Conservation (phyloP, 148 eudicot species). For the Heliosperma pusillum region DNA sequence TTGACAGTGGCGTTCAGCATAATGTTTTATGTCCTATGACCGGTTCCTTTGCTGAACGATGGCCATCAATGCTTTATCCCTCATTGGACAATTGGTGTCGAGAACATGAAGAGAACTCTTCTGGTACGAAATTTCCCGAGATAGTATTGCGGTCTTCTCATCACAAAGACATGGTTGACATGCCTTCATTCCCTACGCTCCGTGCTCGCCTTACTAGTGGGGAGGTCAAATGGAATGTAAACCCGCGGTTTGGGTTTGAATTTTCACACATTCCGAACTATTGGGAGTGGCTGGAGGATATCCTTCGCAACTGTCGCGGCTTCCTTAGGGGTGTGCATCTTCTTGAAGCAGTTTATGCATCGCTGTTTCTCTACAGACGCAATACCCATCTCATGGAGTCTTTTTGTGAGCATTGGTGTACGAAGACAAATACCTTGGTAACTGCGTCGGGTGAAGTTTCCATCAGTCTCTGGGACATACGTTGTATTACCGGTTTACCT, state of each 20-base stretch:
- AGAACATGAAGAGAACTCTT: no score
- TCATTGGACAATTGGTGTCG: no score
- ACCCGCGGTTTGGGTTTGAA: background rate
- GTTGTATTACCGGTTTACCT: background rate
- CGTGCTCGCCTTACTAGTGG: no score
- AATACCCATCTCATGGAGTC: background rate
- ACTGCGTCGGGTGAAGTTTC: background rate
- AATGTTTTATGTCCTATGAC: no score
- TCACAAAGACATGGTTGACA: no score
- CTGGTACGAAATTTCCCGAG: no score
- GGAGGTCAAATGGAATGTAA: no score
- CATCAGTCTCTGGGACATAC: background rate
- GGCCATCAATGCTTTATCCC: no score
- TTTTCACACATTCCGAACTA: background rate
- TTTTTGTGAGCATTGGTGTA: background rate
- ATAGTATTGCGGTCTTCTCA: no score
- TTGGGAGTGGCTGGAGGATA: background rate
- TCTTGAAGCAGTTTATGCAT: background rate
- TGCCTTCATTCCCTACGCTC: no score
- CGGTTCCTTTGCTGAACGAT: no score
- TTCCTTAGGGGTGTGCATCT: background rate
- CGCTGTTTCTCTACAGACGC: background rate
- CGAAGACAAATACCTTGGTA: background rate
- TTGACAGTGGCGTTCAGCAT: no score
- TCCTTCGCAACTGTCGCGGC: background rate